Conservation (phyloP, 78 protist genomes). For the slime mould (Dictyostelium discoideum) region DNA sequence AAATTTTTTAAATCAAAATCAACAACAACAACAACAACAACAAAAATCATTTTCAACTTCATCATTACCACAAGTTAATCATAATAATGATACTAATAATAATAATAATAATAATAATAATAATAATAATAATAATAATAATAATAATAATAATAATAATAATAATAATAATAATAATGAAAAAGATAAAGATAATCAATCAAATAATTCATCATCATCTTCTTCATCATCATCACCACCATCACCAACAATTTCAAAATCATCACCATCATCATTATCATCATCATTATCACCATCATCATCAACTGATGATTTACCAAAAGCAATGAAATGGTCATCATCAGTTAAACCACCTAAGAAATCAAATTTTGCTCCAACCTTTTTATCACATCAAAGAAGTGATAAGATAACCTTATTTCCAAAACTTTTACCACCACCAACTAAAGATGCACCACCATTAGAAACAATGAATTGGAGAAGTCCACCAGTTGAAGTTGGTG, state of each 20-base stretch:
- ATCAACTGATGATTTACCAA: neutral
- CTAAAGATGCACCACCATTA: slow-evolving; percentile 24
- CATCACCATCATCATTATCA: neutral
- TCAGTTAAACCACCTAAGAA: slow-evolving; percentile 7
- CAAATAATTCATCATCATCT: neutral
- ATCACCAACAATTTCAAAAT: neutral
- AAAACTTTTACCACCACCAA: slow-evolving; percentile 49
- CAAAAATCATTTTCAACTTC: neutral
- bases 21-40: neutral
- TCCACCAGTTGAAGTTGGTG: slow-evolving; percentile 27
- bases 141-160: too few relatives aligned
- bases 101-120: neutral
- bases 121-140: neutral
- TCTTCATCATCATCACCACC: neutral
- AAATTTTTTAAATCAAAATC: neutral
- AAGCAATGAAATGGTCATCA: slow-evolving; percentile 1
- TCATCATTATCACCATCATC: slow-evolving; percentile 13
- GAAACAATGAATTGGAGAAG: slow-evolving; percentile 41
- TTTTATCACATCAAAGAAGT: slow-evolving; percentile 65
- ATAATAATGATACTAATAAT: neutral
- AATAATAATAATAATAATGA: neutral
- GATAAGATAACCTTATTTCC: slow-evolving; percentile 30
- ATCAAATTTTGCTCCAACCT: neutral
- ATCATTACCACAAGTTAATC: neutral
- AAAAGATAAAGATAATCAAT: neutral